Base-by-base conservation (phyloP, 805 yeast genomes). In the Candida railenensis region DNA sequence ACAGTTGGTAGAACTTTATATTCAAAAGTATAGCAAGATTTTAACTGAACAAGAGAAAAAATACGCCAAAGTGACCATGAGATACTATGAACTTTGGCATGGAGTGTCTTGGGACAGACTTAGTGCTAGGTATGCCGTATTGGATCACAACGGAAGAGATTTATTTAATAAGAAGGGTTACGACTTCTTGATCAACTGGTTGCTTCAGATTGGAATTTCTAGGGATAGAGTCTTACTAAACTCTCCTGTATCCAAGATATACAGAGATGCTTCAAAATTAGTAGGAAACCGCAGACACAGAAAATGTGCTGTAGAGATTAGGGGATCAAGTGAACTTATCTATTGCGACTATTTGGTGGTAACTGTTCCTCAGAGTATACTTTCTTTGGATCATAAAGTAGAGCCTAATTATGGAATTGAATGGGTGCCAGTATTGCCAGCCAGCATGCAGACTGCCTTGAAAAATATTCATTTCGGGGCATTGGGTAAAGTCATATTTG, bases 131-230 rank as follows among this genome's bases (percentile, higher is more conserved):
- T 84, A 78, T 57, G 76, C 89, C 1, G 63, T 77, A n/a, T 77
- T 84, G 62, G 88, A 81, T 48, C 84, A 83, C 54, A 82, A 80
- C 43, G 96, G 97, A 1, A 73, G 96, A 54, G 84, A 90, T 58
- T 82, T 90, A n/a, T 71, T 80, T 50, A 85, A 85, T 42, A 59
- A 74, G 42, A 74, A 78, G 52, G 88, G 89, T 0, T 85, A 83
- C 61, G 78, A 73, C 41, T 56, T 61, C 11, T 66, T 89, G 1
- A 63, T 84, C 18, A 67, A 79, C 4, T 68, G 77, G 44, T 50
- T 71, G 9, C 71, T 81, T 22, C 59, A 61, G 2, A 50, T 57
- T 2, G 52, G 61, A 4, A 53, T 85, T 15, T 77, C 82, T 9
- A 4, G 51, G 2, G 63, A 66, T 0, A 59, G 66, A 28, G 54